Evolutionary conservation across 2,329 filamentous ascomycete species (phyloP), one percentile per base, ranked within the genome.

Genomic region (Botryotinia calthae): DNA sequence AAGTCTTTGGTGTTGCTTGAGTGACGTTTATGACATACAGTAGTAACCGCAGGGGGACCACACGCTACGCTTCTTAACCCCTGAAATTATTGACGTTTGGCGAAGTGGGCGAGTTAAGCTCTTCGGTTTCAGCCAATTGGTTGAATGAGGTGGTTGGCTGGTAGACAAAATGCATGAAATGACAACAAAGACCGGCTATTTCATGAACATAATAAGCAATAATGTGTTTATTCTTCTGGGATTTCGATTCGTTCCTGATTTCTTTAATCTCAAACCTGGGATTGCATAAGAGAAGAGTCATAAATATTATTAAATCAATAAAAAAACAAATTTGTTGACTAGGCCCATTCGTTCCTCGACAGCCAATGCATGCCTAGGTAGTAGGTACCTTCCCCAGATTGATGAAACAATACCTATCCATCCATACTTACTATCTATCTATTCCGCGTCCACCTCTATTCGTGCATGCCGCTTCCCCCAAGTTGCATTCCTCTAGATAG

Each of bases 331-430:
- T 44, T 54, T 31, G 56, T 56, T 20, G 46, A 62, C 51, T 31
- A 40, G 48, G 48, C 25, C 48, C 37, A 25, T 58, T 48, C 28
- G 48, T 69, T 69, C 31, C 65, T 73, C 72, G 58, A 40, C 59
- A 73, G 59, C 76, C 76, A 76, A 72, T 78, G 73, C 51, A 74
- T 74, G 75, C 75, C 70, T 74, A 51, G 48, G 48, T 51, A 58
- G 68, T 74, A 51, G 48, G 48, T 51, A 58, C 77, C 74, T 77
- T 77, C 79, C 79, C 78, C 76, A 72, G 76, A 78, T 77, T 78
- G 67, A 74, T 78, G 76, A 79, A 79, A 78, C 78, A 42, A 34
- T 56, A 56, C 51, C 25, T n/a, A 51, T 54, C 51, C n/a, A 28
- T 54, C 25, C n/a, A 16, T 54, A 54, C n/a, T 18, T 54, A 9